Conservation (phyloP, 2,329 filamentous ascomycete species). For the Phialocephala subalpina region DNA sequence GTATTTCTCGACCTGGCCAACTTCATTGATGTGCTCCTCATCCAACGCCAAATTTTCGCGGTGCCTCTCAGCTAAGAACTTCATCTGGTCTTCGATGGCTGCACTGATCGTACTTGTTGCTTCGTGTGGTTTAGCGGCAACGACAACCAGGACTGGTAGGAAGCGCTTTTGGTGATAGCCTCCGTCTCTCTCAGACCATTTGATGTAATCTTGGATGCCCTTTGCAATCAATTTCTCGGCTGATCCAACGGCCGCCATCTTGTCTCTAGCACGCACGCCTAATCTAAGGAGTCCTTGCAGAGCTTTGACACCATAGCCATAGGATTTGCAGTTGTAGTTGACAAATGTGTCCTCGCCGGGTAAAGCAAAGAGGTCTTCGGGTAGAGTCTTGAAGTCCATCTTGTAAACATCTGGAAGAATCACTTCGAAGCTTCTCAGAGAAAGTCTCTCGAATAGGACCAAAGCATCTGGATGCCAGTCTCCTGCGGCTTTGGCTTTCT, state of each 20-base stretch:
- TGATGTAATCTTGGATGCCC: slow-evolving; percentile 43
- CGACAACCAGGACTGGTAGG: slow-evolving; percentile 40
- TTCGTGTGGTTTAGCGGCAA: slow-evolving; percentile 32
- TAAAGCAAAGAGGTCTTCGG: slow-evolving; percentile 38
- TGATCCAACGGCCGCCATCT: slow-evolving; percentile 20
- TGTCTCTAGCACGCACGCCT: slow-evolving; percentile 39
- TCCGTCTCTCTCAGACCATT: slow-evolving; percentile 46
- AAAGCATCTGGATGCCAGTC: slow-evolving; percentile 43
- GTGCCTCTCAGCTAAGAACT: slow-evolving; percentile 39
- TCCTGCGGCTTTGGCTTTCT: slow-evolving; percentile 35
- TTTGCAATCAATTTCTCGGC: slow-evolving; percentile 40
- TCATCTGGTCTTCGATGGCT: slow-evolving; percentile 39
- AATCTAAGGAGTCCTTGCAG: slow-evolving; percentile 40
- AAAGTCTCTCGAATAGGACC: slow-evolving; percentile 40
- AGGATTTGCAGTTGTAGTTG: slow-evolving; percentile 32
- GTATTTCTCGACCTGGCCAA: slow-evolving; percentile 36
- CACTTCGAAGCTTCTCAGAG: slow-evolving; percentile 42
- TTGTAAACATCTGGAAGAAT: slow-evolving; percentile 40
- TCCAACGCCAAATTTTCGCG: slow-evolving; percentile 34
- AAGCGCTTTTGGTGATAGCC: slow-evolving; percentile 40
- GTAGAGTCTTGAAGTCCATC: slow-evolving; percentile 43
- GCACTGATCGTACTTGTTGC: slow-evolving; percentile 31
- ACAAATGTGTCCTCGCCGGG: slow-evolving; percentile 38
- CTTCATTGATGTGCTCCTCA: slow-evolving; percentile 29
- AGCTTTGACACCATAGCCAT: slow-evolving; percentile 35